These are phyloP conservation scores for Trichoderma asperelloides DNA, from an alignment of 495 filamentous ascomycete genomes.

Conservation along the genomic window DNA sequence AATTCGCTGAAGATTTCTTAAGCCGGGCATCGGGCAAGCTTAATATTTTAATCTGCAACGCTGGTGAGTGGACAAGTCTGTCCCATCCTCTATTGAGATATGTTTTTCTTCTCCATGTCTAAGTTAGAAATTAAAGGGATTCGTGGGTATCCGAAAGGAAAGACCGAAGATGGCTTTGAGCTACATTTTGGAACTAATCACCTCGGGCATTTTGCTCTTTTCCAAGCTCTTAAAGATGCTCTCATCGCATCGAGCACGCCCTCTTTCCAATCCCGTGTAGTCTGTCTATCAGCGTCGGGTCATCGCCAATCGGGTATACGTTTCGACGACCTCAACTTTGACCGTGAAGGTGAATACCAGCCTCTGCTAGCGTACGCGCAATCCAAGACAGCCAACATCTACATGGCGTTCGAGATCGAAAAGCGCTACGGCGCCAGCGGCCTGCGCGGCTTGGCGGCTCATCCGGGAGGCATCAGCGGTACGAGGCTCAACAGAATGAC, in stretches of 20 bases:
- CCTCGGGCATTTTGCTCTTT: conserved; percentile 43
- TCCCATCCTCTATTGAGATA: not conserved
- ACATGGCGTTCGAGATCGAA: conserved; percentile 21
- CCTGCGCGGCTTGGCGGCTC: conserved; percentile 16
- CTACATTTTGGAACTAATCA: conserved; percentile 43
- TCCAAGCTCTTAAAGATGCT: conserved; percentile 36
- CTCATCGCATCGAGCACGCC: conserved; percentile 30
- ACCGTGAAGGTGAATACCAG: conserved; percentile 13
- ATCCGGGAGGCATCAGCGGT: conserved; percentile 21
- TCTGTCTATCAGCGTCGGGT: conserved; percentile 27
- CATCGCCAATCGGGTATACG: conserved; percentile 31
- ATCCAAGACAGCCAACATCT: conserved; percentile 44
- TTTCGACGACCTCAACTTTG: conserved; percentile 39
- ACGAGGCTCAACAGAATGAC: not conserved
- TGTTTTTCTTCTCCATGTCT: not conserved
- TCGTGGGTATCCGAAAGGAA: conserved; percentile 29
- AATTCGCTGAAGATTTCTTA: conserved; percentile 19
- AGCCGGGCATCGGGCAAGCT: conserved; percentile 14
- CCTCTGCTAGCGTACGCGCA: conserved; percentile 36
- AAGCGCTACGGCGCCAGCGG: conserved; percentile 14
- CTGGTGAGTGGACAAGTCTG: not conserved
- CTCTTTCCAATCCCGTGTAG: conserved; percentile 24
- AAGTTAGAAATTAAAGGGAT: conserved; percentile 15
- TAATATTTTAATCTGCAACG: conserved; percentile 24
- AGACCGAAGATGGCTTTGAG: conserved; percentile 40